phyloP scores from a whole-genome alignment of 2,329 filamentous ascomycete genomes.

The Aspergillus ochraceoroseus region DNA sequence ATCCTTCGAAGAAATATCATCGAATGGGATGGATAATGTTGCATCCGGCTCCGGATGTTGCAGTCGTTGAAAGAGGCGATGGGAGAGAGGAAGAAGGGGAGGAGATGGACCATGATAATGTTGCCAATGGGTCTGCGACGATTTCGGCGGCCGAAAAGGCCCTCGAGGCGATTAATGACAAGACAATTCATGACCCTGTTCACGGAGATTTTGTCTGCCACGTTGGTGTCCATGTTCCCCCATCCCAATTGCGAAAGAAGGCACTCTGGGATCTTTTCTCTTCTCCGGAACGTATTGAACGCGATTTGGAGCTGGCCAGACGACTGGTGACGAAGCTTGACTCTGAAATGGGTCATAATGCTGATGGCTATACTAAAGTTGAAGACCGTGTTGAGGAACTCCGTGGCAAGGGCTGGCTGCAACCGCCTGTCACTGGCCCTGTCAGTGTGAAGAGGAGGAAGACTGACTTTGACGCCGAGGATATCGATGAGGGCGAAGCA shows the following conservation, averaged over 20 bases:
- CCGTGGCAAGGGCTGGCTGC: conserved; percentile 68
- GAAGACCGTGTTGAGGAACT: conserved; percentile 83
- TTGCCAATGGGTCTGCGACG: conserved; percentile 30
- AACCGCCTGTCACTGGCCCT: conserved; percentile 52
- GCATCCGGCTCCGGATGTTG: conserved; percentile 67
- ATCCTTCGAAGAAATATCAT: conserved; percentile 94
- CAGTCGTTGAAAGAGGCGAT: conserved; percentile 66
- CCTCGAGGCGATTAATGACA: conserved; percentile 90
- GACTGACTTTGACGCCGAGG: conserved; percentile 45
- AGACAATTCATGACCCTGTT: conserved; percentile 90
- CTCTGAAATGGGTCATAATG: conserved; percentile 69
- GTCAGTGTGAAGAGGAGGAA: conserved; percentile 52
- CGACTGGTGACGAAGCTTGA: conserved; percentile 82
- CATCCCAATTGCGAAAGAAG: conserved; percentile 81
- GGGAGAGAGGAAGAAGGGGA: conserved; percentile 63
- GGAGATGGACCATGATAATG: conserved; percentile 43
- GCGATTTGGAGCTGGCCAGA: conserved; percentile 77
- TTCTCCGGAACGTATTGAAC: conserved; percentile 84
- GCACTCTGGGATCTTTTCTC: conserved; percentile 96
- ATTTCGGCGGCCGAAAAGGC: conserved; percentile 70
- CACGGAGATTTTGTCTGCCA: conserved; percentile 97
- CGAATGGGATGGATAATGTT: conserved; percentile 98
- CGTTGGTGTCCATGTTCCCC: conserved; percentile 90
- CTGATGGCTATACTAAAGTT: conserved; percentile 72
- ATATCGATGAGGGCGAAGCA: conserved; percentile 54